A percentile compares a stretch with the other conserved stretches of the same genome.
Conservation (phyloP, 805 yeast genomes). For the Yarrowia phangngaensis region DNA sequence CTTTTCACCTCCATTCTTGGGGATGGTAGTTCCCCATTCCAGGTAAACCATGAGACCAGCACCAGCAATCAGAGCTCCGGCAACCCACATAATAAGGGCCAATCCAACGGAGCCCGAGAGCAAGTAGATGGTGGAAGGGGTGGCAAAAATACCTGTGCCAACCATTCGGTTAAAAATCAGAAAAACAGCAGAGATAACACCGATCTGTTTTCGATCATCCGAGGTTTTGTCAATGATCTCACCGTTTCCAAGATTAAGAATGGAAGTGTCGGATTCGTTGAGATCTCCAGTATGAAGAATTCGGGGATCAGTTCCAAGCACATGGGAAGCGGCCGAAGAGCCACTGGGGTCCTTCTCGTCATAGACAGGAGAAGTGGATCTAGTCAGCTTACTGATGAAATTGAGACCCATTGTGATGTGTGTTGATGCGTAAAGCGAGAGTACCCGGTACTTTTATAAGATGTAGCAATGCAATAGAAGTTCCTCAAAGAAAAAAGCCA, state of each 20-base stretch:
- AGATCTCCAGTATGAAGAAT: slow-evolving; percentile 16
- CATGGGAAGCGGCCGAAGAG: slow-evolving; percentile 13
- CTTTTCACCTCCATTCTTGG: slow-evolving; percentile 83
- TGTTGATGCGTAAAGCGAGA: background rate
- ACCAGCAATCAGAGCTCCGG: slow-evolving; percentile 66
- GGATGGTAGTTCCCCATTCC: slow-evolving; percentile 76
- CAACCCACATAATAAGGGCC: slow-evolving; percentile 66
- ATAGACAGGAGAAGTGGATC: slow-evolving; percentile 6
- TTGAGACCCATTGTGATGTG: slow-evolving; percentile 18
- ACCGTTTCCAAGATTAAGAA: slow-evolving; percentile 21
- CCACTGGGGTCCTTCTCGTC: slow-evolving; percentile 12
- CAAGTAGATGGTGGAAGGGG: slow-evolving; percentile 55
- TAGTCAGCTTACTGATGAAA: slow-evolving; percentile 21
- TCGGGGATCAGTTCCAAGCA: slow-evolving; percentile 11
- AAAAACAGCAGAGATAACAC: slow-evolving; percentile 58
- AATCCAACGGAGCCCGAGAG: slow-evolving; percentile 69
- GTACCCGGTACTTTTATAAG: background rate
- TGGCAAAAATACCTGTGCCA: slow-evolving; percentile 74
- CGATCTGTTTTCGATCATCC: slow-evolving; percentile 39
- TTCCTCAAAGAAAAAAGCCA: slow-evolving; percentile 10
- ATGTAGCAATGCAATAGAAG: too few relatives aligned
- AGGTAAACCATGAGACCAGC: slow-evolving; percentile 65
- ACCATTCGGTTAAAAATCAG: slow-evolving; percentile 64
- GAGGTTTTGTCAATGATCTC: slow-evolving; percentile 25
- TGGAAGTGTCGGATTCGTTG: slow-evolving; percentile 12